These are phyloP conservation scores for Kwoniella europaea DNA, from an alignment of 768 basidiomycete genomes.

Conservation along the genomic window DNA sequence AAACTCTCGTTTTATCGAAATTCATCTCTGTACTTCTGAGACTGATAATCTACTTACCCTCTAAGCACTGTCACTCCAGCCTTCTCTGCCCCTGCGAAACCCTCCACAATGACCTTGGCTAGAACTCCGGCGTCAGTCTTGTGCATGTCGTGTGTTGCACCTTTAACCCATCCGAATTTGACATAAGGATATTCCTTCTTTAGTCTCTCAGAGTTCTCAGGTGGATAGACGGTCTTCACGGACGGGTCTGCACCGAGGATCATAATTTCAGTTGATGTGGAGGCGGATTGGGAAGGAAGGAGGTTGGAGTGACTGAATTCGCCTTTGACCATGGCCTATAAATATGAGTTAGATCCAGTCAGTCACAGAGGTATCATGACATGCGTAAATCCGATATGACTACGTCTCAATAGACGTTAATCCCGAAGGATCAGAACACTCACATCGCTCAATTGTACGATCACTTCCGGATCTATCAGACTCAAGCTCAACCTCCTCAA, in stretches of 20 bases:
- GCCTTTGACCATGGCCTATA: conserved; percentile 15
- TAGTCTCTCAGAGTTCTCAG: conserved; percentile 15
- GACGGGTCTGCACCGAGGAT: conserved; percentile 31
- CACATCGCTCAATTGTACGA: conserved; percentile 18
- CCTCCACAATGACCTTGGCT: conserved; percentile 22
- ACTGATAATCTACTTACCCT: neutral
- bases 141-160: conserved; percentile 36
- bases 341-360: conserved; percentile 4
- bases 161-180: conserved; percentile 19
- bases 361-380: neutral
- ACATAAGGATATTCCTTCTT: conserved; percentile 25
- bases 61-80: conserved; percentile 10
- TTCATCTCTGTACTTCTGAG: no score
- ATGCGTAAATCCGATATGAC: no score
- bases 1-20: no score
- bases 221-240: conserved; percentile 22
- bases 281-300: conserved; percentile 3
- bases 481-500: conserved; percentile 24
- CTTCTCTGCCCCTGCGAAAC: conserved; percentile 11
- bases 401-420: neutral
- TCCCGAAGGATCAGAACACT: neutral
- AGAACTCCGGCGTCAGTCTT: conserved; percentile 27
- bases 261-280: conserved; percentile 19
- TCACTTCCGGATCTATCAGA: conserved; percentile 26
- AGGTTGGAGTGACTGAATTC: conserved; percentile 19